phyloP scores from a whole-genome alignment of 2,329 filamentous ascomycete genomes.

The Sporothrix humicola region DNA sequence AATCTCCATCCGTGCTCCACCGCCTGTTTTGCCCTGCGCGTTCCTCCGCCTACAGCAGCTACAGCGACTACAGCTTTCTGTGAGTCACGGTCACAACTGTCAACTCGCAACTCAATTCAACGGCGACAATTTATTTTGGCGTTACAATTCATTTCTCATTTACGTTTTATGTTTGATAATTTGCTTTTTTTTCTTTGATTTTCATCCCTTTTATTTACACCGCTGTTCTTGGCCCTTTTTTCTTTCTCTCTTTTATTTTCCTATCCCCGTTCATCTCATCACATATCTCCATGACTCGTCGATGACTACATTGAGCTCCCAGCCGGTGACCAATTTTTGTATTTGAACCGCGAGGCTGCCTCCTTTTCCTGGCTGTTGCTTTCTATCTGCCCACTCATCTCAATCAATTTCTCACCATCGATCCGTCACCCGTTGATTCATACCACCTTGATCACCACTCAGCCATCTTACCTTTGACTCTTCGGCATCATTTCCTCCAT shows the following conservation, averaged over 20 bases:
- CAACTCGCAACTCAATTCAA: not conserved
- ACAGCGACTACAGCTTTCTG: not conserved
- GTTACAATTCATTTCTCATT: not conserved
- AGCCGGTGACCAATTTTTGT: slow-evolving; percentile 9
- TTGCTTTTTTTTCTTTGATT: not conserved
- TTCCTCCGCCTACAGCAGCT: not conserved
- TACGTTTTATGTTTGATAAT: not conserved
- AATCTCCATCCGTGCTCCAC: slow-evolving; percentile 23
- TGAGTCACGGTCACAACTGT: slow-evolving; percentile 21
- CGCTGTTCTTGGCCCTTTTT: slow-evolving; percentile 7
- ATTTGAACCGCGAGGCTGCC: slow-evolving; percentile 18
- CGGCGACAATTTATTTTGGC: not conserved
- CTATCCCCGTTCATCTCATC: not conserved
- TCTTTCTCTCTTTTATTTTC: not conserved
- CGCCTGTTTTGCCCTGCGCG: not conserved
- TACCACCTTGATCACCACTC: slow-evolving; percentile 1
- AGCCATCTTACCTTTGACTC: not conserved
- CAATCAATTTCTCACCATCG: not conserved
- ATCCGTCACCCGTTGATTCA: not conserved
- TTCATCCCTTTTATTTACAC: not conserved
- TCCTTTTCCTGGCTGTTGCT: not conserved
- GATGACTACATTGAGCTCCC: slow-evolving; percentile 19
- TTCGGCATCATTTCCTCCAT: not conserved
- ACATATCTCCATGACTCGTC: slow-evolving; percentile 19
- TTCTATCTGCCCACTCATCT: not conserved